Conservation (phyloP, 768 basidiomycete genomes). For the Chlorophyllum brunneum region DNA sequence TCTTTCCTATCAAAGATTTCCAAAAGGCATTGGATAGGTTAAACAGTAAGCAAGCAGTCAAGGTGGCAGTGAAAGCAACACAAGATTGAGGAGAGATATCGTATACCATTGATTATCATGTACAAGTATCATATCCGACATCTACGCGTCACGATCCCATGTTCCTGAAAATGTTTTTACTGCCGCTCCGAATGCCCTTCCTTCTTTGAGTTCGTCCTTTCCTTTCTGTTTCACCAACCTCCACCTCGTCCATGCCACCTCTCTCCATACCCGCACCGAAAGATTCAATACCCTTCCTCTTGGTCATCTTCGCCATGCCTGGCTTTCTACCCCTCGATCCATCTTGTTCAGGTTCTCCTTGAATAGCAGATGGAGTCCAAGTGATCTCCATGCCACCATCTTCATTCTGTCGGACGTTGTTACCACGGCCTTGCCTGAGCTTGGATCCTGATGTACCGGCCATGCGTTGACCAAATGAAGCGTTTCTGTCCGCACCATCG, state of each 20-base stretch:
- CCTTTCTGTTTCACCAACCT: conserved; percentile 61
- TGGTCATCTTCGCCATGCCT: conserved; percentile 26
- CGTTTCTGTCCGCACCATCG: conserved; percentile 38
- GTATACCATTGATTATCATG: not conserved
- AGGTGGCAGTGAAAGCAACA: conserved; percentile 49
- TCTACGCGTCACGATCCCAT: not conserved
- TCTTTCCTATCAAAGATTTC: conserved; percentile 65
- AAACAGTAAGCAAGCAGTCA: conserved; percentile 56
- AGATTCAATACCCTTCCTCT: conserved; percentile 62
- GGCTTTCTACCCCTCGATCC: conserved; percentile 22
- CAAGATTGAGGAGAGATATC: not conserved
- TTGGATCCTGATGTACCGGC: conserved; percentile 17
- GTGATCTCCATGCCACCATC: conserved; percentile 82
- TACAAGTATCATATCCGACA: not conserved
- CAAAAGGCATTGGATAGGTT: conserved; percentile 64
- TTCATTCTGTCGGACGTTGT: conserved; percentile 19
- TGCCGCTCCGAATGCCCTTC: conserved; percentile 81
- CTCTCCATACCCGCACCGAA: conserved; percentile 92
- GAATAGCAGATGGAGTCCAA: conserved; percentile 62
- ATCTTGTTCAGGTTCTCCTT: conserved; percentile 31
- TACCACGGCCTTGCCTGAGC: conserved; percentile 13
- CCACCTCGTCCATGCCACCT: conserved; percentile 52
- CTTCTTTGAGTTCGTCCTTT: conserved; percentile 78
- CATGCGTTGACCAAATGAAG: conserved; percentile 73
- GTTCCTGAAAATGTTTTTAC: conserved; percentile 74